Conservation (phyloP, 2,329 filamentous ascomycete species). For the Capronia coronata region DNA sequence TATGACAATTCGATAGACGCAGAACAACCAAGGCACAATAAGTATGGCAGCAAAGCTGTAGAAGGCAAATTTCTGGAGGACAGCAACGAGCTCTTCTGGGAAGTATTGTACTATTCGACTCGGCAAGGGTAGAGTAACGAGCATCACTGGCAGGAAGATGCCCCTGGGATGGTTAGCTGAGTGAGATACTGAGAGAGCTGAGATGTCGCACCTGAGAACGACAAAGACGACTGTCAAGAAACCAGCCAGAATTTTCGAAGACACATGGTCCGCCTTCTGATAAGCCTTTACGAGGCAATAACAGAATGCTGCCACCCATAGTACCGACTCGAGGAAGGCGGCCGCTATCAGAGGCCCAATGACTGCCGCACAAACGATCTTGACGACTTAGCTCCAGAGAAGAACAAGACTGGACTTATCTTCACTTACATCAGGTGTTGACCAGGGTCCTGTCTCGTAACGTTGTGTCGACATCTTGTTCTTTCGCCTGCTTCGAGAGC, state of each 20-base stretch:
- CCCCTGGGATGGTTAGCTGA: slow-evolving; percentile 44
- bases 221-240: slow-evolving; percentile 68
- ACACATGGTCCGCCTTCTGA: slow-evolving; percentile 82
- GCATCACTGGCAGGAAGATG: slow-evolving; percentile 88
- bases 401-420: neutral
- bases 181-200: neutral
- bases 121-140: slow-evolving; percentile 83
- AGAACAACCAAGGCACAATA: slow-evolving; percentile 85
- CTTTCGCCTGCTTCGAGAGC: neutral
- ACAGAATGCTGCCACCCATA: slow-evolving; percentile 88
- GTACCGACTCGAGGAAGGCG: slow-evolving; percentile 84
- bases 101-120: slow-evolving; percentile 64
- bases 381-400: slow-evolving; percentile 7
- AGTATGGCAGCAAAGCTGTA: slow-evolving; percentile 83
- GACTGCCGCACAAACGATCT: slow-evolving; percentile 82
- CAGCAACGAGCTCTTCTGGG: slow-evolving; percentile 59
- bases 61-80: slow-evolving; percentile 92
- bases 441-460: slow-evolving; percentile 9
- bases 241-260: slow-evolving; percentile 69
- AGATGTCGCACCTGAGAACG: slow-evolving; percentile 58
- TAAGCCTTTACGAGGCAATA: slow-evolving; percentile 89
- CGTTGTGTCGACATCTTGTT: slow-evolving; percentile 2
- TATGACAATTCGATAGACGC: slow-evolving; percentile 83
- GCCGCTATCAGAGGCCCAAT: slow-evolving; percentile 75
- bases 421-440: slow-evolving; percentile 18